phyloP scores from a whole-genome alignment of 495 filamentous ascomycete species.

The Aspergillus cavernicola region DNA sequence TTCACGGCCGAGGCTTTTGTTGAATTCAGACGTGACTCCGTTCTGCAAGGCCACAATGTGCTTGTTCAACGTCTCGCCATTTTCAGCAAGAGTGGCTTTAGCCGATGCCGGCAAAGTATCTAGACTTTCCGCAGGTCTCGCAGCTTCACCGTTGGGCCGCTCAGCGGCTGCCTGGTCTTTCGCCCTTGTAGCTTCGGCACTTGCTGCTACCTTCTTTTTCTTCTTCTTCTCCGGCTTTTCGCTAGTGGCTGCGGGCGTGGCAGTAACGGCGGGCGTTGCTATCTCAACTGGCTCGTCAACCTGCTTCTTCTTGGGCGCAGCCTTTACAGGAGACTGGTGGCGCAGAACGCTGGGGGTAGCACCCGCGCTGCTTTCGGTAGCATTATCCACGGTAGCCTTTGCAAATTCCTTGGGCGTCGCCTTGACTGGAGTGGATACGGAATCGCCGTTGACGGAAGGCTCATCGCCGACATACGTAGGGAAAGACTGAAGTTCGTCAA shows the following conservation, averaged over 20 bases:
- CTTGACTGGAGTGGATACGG: conserved; percentile 34
- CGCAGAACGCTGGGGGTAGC: conserved; percentile 30
- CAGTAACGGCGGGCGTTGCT: conserved; percentile 19
- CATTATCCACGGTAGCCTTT: conserved; percentile 38
- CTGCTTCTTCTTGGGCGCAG: conserved; percentile 37
- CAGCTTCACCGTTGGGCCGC: conserved; percentile 18
- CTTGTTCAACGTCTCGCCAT: conserved; percentile 39
- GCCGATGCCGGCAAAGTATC: conserved; percentile 5
- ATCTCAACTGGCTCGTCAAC: conserved; percentile 40
- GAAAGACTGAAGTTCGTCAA: conserved; percentile 48
- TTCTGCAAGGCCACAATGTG: conserved; percentile 55
- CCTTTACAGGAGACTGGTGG: conserved; percentile 41
- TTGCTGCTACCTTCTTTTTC: conserved; percentile 50
- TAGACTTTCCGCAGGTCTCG: conserved; percentile 14
- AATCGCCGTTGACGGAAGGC: conserved; percentile 49
- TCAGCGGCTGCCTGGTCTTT: conserved; percentile 22
- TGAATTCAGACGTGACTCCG: conserved; percentile 52
- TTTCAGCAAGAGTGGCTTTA: conserved; percentile 8
- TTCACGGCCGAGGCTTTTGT: conserved; percentile 52
- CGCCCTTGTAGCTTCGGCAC: conserved; percentile 27
- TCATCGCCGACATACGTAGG: conserved; percentile 41
- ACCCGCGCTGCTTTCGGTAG: conserved; percentile 25
- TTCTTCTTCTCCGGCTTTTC: conserved; percentile 57
- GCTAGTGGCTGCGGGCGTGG: conserved; percentile 28
- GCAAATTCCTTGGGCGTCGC: conserved; percentile 28